A percentile compares a stretch with the other conserved stretches of the same genome.
These are phyloP conservation scores for Pavlovales sp. DNA, from an alignment of 208 protist species.

Conservation along the genomic window DNA sequence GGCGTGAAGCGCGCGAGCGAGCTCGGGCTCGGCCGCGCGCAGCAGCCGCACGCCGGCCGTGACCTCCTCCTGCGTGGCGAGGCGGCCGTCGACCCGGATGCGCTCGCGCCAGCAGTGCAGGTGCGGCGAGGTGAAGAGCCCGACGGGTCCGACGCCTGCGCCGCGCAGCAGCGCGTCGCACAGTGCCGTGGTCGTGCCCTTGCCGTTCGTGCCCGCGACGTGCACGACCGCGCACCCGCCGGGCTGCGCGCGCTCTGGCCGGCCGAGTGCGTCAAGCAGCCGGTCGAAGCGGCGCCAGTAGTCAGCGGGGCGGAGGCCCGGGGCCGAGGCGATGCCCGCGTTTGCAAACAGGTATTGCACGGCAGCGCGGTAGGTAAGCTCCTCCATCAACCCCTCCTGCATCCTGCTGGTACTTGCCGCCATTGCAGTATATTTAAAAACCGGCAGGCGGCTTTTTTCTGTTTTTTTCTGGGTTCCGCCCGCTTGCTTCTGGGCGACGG, in stretches of 20 bases:
- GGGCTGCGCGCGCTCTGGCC: neutral
- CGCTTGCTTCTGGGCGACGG: too few relatives aligned
- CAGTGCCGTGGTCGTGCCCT: slow-evolving; percentile 32
- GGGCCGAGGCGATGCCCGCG: neutral
- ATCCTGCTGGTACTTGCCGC: too few relatives aligned
- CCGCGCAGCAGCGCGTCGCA: slow-evolving; percentile 22
- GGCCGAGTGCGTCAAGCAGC: slow-evolving; percentile 9
- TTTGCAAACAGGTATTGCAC: slow-evolving; percentile 5
- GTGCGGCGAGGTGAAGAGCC: slow-evolving; percentile 37
- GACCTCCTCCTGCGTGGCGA: neutral
- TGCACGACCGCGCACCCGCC: neutral
- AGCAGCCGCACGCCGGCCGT: neutral
- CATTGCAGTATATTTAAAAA: too few relatives aligned
- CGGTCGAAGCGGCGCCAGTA: slow-evolving; percentile 5
- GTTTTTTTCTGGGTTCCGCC: too few relatives aligned
- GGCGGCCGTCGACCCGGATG: slow-evolving; percentile 29
- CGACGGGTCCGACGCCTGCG: neutral
- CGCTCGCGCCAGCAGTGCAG: slow-evolving; percentile 34
- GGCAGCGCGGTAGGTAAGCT: neutral
- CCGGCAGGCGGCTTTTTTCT: too few relatives aligned
- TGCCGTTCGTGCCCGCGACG: slow-evolving; percentile 44
- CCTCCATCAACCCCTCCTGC: too few relatives aligned
- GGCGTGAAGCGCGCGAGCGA: neutral
- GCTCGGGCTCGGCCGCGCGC: neutral
- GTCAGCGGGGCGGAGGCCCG: neutral